Percentiles rank a stretch among this genome's conserved stretches.
Evolutionary conservation across 1,139 yeast species (phyloP).

Genomic region (Protomyces inundatus): DNA sequence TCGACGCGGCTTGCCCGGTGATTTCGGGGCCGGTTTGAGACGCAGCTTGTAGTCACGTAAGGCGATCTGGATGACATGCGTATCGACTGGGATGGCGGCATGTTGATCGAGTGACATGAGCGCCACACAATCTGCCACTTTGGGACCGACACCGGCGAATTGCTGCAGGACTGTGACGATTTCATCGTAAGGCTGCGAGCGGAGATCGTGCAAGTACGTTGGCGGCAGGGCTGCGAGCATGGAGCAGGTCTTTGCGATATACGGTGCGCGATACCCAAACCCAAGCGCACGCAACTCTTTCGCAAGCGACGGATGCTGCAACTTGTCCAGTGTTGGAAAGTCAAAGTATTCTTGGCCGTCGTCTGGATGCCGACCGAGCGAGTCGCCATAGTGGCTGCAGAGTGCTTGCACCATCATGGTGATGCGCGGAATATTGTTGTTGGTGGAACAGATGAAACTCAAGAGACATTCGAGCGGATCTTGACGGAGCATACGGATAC

Average conservation of each 20-base stretch:
- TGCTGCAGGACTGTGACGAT: slow-evolving; percentile 62
- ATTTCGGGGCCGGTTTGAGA: slow-evolving; percentile 42
- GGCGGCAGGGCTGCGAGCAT: slow-evolving; percentile 39
- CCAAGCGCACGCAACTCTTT: slow-evolving; percentile 52
- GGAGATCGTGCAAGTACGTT: slow-evolving; percentile 38
- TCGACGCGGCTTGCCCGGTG: slow-evolving; percentile 34
- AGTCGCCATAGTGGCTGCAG: slow-evolving; percentile 65
- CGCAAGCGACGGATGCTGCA: slow-evolving; percentile 46
- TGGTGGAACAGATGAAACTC: slow-evolving; percentile 91
- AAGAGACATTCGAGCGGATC: slow-evolving; percentile 95
- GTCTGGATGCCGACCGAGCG: slow-evolving; percentile 45
- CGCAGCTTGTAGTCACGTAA: slow-evolving; percentile 64
- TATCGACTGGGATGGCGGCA: slow-evolving; percentile 88
- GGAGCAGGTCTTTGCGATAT: slow-evolving; percentile 71
- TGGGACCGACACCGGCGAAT: slow-evolving; percentile 91
- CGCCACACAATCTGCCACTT: slow-evolving; percentile 86
- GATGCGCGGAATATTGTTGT: slow-evolving; percentile 88
- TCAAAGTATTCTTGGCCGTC: slow-evolving; percentile 60
- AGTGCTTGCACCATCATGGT: slow-evolving; percentile 81
- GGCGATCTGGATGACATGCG: slow-evolving; percentile 78
- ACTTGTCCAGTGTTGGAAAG: slow-evolving; percentile 62
- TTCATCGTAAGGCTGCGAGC: slow-evolving; percentile 49
- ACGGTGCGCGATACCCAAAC: slow-evolving; percentile 91
- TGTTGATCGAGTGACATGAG: slow-evolving; percentile 15
- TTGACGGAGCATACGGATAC: slow-evolving; percentile 78